Conservation (phyloP, 2,329 filamentous ascomycete species). For the Colletotrichum melonis region DNA sequence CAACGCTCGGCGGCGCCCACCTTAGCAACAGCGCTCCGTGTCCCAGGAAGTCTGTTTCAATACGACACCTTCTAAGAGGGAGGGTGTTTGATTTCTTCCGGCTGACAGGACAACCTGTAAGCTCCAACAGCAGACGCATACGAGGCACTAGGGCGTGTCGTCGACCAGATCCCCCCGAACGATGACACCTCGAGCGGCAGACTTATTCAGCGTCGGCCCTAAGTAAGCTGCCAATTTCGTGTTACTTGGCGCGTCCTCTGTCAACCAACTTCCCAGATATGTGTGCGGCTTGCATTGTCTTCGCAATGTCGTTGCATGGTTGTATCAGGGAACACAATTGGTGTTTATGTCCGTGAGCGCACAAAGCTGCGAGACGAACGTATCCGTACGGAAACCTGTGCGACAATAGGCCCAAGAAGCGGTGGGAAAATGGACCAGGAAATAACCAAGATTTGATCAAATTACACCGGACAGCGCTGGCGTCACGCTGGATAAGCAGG, state of each 20-base stretch:
- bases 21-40: slow-evolving; percentile 6
- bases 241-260: background rate
- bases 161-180: background rate
- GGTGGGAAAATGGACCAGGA: slow-evolving; percentile 17
- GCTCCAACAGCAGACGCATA: slow-evolving; percentile 1
- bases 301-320: background rate
- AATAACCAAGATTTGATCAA: slow-evolving; percentile 27
- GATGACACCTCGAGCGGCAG: slow-evolving; percentile 5
- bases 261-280: background rate
- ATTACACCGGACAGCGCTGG: slow-evolving; percentile 13
- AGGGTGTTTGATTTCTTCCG: background rate
- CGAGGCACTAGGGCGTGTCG: background rate
- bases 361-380: background rate
- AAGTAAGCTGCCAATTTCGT: background rate
- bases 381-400: slow-evolving; percentile 3
- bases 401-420: slow-evolving; percentile 13
- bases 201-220: slow-evolving; percentile 11
- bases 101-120: background rate
- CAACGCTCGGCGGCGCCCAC: slow-evolving; percentile 12
- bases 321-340: background rate
- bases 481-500: slow-evolving; percentile 25
- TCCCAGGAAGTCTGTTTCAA: slow-evolving; percentile 27
- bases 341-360: slow-evolving; percentile 4
- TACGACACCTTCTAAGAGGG: slow-evolving; percentile 12
- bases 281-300: background rate